These are phyloP conservation scores for Lactarius hengduanensis DNA, from an alignment of 768 basidiomycete species.

Conservation along the genomic window DNA sequence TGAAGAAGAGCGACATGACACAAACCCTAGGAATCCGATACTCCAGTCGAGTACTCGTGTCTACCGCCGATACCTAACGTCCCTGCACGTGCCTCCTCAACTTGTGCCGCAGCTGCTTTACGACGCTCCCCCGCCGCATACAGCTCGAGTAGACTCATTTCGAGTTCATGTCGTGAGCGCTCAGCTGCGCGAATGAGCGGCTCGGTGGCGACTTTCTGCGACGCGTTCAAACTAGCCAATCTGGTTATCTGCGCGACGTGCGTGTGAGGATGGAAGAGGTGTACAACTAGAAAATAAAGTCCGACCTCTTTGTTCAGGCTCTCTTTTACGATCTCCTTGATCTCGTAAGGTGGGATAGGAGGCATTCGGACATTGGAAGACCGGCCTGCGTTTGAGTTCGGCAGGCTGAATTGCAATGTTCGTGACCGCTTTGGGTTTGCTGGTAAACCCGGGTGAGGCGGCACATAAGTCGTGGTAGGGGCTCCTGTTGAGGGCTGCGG, in stretches of 20 bases:
- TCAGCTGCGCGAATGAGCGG: conserved; percentile 21
- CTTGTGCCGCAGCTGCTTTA: conserved; percentile 53
- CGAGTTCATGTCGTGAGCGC: conserved; percentile 59
- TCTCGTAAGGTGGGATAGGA: conserved; percentile 15
- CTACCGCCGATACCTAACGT: conserved; percentile 43
- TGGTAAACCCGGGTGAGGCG: conserved; percentile 6
- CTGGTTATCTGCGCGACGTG: conserved; percentile 12
- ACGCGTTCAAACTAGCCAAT: conserved; percentile 21
- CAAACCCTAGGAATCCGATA: conserved; percentile 14
- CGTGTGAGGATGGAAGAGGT: background rate
- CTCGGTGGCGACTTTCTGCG: conserved; percentile 19
- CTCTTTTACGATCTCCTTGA: conserved; percentile 23
- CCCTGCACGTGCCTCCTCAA: conserved; percentile 63
- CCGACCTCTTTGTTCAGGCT: conserved; percentile 22
- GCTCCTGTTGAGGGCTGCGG: conserved; percentile 17
- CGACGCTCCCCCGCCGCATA: conserved; percentile 57
- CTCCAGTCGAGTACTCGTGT: conserved; percentile 5
- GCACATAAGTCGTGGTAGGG: conserved; percentile 1
- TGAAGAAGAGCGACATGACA: background rate
- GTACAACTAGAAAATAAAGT: background rate
- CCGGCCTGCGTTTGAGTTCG: conserved; percentile 9
- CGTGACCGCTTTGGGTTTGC: conserved; percentile 17
- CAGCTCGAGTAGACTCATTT: conserved; percentile 58
- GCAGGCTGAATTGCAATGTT: background rate
- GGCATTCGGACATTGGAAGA: conserved; percentile 22